Base-by-base conservation (phyloP, 371 early-diverging fungal genomes). In the Haplosporangium sp. region DNA sequence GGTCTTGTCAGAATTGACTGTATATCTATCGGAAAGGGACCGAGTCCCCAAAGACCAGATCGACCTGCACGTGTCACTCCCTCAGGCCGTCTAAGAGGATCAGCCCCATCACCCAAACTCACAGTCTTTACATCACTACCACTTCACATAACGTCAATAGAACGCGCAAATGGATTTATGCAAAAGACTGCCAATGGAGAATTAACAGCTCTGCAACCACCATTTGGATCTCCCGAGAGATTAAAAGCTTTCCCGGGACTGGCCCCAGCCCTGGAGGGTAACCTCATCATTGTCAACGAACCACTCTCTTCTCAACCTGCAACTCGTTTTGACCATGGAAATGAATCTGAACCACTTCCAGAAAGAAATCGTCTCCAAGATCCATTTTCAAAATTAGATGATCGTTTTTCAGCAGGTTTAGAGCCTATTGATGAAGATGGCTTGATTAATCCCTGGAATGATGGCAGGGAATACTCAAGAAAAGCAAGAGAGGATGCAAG, bases 1-100 rank as follows among this genome's bases (percentile, higher is more conserved):
- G 82, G 82, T 1, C 75, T 81, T 9, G 72, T 81, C n/a, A 71
- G 82, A 52, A 81, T 81, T 10, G 82, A 81, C 35, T 81, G 82
- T 15, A 57, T 81, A 39, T 68, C 82, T 4, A 60, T 78, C 52
- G 79, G 74, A 38, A 71, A 61, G 50, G 45, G 47, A 8, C 11
- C 55, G 27, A 61, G 7, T 27, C 2, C 1, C 7, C 7, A 27
- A 7, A 55, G 1, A 5, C 9, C 8, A 27, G 55, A 48, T 11
- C 65, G 56, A 53, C 58, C 10, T 38, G 15, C 55, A 34, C 27
- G 19, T 27, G 27, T 55, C 27, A 34, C 55, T 27, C 27, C 27
- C 19, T 55, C 55, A 27, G 55, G 55, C 20, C 72, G 67, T 2
- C 17, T 47, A 39, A 57, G 79, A 17, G 71, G 79, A 27, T 74